Evolutionary conservation across 2,329 filamentous ascomycete species (phyloP).

Genomic region (Leptosphaerulina australis): DNA sequence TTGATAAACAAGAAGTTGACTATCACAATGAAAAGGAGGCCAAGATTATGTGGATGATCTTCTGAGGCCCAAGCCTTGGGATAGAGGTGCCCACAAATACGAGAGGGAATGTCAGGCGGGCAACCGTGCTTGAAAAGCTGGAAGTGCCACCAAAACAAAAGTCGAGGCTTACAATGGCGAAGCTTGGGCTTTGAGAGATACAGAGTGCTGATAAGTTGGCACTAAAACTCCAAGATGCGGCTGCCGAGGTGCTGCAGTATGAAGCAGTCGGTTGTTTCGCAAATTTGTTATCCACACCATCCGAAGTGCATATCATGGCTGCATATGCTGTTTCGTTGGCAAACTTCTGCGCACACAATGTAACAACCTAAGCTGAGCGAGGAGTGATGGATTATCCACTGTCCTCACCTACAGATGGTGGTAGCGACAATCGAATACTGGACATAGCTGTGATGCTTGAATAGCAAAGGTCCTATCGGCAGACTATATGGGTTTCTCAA

Average conservation of each 20-base stretch:
- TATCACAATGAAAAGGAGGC: background rate
- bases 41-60: background rate
- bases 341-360: no score
- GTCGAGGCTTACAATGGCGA: slow-evolving; percentile 1
- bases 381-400: no score
- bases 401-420: background rate
- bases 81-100: background rate
- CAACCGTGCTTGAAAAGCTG: background rate
- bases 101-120: background rate
- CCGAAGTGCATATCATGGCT: background rate
- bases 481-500: slow-evolving; percentile 1
- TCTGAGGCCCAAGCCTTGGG: no score
- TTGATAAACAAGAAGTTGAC: background rate
- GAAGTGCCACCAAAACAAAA: background rate
- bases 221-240: background rate
- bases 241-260: background rate
- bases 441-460: slow-evolving; percentile 1
- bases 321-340: background rate
- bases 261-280: slow-evolving; percentile 4
- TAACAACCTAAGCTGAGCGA: no score
- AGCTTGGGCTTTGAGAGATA: background rate
- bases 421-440: slow-evolving; percentile 5
- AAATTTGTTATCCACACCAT: background rate
- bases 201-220: background rate
- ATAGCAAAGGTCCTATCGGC: slow-evolving; percentile 8